A percentile compares a stretch with the other conserved stretches of the same genome.
Evolutionary conservation across 164 flowering plant species (phyloP).

Genomic region (Vitis labrusca): DNA sequence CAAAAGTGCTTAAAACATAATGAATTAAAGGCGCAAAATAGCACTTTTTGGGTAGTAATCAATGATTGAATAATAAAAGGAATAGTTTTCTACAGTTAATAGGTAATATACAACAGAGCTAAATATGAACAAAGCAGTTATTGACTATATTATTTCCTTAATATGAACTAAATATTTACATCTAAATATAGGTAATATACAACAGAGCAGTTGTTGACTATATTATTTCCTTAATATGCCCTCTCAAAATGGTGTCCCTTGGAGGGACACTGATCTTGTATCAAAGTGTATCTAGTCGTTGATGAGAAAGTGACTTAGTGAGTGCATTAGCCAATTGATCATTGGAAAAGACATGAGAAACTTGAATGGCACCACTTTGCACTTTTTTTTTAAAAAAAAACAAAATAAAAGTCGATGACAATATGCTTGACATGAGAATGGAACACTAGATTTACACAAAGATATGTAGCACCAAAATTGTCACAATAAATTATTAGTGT

Average conservation of each 20-base stretch:
- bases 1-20: too few relatives aligned
- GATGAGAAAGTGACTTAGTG: not conserved
- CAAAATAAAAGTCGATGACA: not conserved
- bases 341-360: not conserved
- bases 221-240: constrained; percentile 1
- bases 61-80: not conserved
- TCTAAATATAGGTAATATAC: not conserved
- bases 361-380: not conserved
- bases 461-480: constrained; percentile 6
- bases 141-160: too few relatives aligned
- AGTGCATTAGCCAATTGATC: constrained; percentile 1
- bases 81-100: not conserved
- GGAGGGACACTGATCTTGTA: not conserved
- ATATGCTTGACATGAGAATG: too few relatives aligned
- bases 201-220: not conserved
- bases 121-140: not conserved
- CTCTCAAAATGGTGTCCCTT: not conserved
- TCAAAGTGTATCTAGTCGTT: not conserved
- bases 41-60: too few relatives aligned
- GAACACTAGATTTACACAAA: not conserved
- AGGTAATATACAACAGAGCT: too few relatives aligned
- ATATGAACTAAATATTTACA: not conserved
- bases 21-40: too few relatives aligned
- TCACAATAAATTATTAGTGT: constrained; percentile 4
- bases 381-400: not conserved